These are phyloP conservation scores for Akebia trifoliata DNA, from an alignment of 164 flowering plant genomes.

Conservation along the genomic window DNA sequence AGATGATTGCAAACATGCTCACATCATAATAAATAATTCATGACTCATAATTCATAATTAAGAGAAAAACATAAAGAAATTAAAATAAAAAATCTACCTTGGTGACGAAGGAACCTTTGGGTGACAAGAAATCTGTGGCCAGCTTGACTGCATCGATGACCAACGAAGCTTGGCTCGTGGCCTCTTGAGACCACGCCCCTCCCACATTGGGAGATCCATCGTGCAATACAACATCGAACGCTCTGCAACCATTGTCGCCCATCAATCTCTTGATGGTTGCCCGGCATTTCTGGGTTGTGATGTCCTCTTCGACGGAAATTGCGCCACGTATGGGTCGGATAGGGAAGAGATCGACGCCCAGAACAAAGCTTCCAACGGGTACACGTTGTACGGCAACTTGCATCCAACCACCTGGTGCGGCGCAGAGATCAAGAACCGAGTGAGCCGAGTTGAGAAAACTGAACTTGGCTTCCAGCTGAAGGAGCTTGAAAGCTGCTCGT, in stretches of 20 bases:
- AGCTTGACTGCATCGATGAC: constrained; percentile 79
- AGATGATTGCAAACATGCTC: too few relatives aligned
- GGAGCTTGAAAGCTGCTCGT: constrained; percentile 85
- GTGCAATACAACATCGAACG: constrained; percentile 74
- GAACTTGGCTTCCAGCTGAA: constrained; percentile 81
- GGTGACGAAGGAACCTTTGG: constrained; percentile 77
- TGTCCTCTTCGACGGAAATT: constrained; percentile 64
- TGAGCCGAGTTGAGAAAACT: constrained; percentile 57
- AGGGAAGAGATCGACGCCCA: constrained; percentile 75
- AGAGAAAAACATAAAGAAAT: not conserved
- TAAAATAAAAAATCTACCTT: constrained; percentile 35
- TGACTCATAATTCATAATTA: not conserved
- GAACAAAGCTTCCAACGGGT: constrained; percentile 72
- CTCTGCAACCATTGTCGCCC: constrained; percentile 52
- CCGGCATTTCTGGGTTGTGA: constrained; percentile 61
- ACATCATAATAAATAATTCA: too few relatives aligned
- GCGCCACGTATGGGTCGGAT: constrained; percentile 81
- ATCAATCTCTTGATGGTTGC: constrained; percentile 49
- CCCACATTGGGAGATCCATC: constrained; percentile 96
- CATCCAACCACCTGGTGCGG: constrained; percentile 98
- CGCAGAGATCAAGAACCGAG: constrained; percentile 89
- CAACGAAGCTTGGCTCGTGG: constrained; percentile 68
- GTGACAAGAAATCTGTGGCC: constrained; percentile 72
- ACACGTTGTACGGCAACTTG: constrained; percentile 74
- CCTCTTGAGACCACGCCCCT: constrained; percentile 95